These are phyloP conservation scores for Loxodes magnus DNA, from an alignment of 73 alveolate species.

Conservation along the genomic window DNA sequence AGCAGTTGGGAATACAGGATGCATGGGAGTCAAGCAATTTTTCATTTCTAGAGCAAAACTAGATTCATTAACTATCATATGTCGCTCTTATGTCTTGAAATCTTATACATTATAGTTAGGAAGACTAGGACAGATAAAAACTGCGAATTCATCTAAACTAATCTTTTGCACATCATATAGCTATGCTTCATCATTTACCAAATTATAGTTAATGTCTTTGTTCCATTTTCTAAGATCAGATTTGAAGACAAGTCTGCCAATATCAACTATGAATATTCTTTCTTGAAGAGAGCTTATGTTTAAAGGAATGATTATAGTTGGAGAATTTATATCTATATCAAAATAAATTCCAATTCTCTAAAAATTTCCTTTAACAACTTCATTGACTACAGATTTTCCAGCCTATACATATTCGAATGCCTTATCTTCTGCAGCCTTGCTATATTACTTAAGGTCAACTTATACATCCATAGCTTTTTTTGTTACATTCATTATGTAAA, in stretches of 20 bases:
- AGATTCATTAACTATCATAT: slow-evolving; percentile 22
- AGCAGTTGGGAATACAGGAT: slow-evolving; percentile 15
- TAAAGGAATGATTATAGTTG: slow-evolving; percentile 36
- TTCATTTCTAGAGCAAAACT: background rate
- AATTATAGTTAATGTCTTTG: slow-evolving; percentile 19
- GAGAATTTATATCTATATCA: slow-evolving; percentile 26
- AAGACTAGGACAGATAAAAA: slow-evolving; percentile 7
- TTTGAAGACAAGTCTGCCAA: slow-evolving; percentile 19
- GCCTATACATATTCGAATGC: slow-evolving; percentile 18
- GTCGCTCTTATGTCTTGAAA: too few relatives aligned
- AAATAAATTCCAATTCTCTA: slow-evolving; percentile 14
- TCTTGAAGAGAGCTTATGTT: slow-evolving; percentile 4
- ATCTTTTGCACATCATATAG: slow-evolving; percentile 30
- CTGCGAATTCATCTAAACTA: slow-evolving; percentile 2
- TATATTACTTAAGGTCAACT: slow-evolving; percentile 24
- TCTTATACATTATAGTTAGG: slow-evolving; percentile 18
- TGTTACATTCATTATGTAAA: slow-evolving; percentile 2
- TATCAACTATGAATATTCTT: slow-evolving; percentile 16
- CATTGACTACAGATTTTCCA: slow-evolving; percentile 26
- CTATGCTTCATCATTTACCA: background rate
- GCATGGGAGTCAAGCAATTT: slow-evolving; percentile 20
- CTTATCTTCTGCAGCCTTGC: slow-evolving; percentile 22
- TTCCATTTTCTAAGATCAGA: slow-evolving; percentile 3
- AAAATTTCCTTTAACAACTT: slow-evolving; percentile 1
- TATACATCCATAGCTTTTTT: slow-evolving; percentile 10